Base-by-base conservation (phyloP, 352 stramenopile genomes). In the Phytophthora lateralis region DNA sequence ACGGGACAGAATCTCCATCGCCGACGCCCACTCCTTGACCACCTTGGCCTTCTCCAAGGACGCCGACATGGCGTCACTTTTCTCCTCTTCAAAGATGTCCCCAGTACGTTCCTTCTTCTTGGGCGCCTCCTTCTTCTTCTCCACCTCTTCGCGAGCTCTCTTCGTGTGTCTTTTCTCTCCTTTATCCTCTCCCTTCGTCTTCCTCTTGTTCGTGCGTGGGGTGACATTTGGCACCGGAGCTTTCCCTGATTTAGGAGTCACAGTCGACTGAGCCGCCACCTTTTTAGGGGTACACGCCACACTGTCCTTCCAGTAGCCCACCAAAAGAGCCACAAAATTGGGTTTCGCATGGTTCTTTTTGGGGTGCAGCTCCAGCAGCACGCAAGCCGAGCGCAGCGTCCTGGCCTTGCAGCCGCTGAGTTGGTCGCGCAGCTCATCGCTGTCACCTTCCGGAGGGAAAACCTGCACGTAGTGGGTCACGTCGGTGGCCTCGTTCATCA, bases 1-100 rank as follows among this genome's bases (percentile, higher is more conserved):
- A 34, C 61, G 55, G 6, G 60, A 64, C 21, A 74, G 30, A 37
- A 71, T 61, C 47, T 74, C 60, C 6, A 67, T 70, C 2, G 66
- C 66, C 0, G 66, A 59, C 8, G 66, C 66, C 66, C 66, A 74
- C 35, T 71, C 66, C 45, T 71, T 63, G 0, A 71, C 61, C 27
- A 71, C 55, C 35, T 68, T 61, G 20, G 66, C 66, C 37, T 74
- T 74, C 37, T 74, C 61, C 24, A 74, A 10, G 1, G 51, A 61
- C 10, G 41, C 15, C 9, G 39, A 18, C 39, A 61, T 32, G 0
- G 5, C 15, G 14, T 6, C 18, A 6, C n/a, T 6, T 30, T 44
- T 8, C 17, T 43, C 14, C 34, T 11, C 30, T 10, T 55, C 37
- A 32, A 49, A 15, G 20, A 47, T 18, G 14, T 62, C 53, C 15